Base-by-base conservation (phyloP, 148 eudicot species). In the Arbutus unedo region DNA sequence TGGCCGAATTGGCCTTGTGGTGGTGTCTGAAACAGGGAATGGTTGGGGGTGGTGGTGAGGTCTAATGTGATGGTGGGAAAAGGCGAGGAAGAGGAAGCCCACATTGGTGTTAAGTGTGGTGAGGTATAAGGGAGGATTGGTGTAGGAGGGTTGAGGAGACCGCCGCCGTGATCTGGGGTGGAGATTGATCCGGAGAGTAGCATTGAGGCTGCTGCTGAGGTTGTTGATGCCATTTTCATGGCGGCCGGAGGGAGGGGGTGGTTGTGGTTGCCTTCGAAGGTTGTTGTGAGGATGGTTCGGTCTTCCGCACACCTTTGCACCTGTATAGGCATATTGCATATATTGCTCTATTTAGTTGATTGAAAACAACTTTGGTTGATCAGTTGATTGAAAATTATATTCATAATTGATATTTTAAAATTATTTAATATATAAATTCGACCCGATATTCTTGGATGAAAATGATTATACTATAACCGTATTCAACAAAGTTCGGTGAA, bases 251-350 rank as follows among this genome's bases (percentile, higher is more conserved):
- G 93, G 31, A 92, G 78, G 2, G 95, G 93, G 82, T 92, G 95
- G 84, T 86, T 92, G 89, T 92, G 95, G 54, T 82, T 87, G 45
- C 95, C 95, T 79, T 92, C 95, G 77, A 89, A 92, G 4, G 95
- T 92, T 0, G 95, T 92, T 16, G 88, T 87, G 1, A 92, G 85
- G 73, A 92, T 89, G 64, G 88, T 86, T 51, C 85, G 77, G 70
- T 92, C 95, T 45, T 92, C 95, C 16, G 93, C 95, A 80, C 95
- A 90, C 83, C 95, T 90, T 85, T 92, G 95, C 13, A 92, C 95
- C 95, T 92, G 84, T 23, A 31, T 31, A n/a, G 66, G 25, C 66
- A n/a, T 6, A n/a, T 25, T 25, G 1, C 66, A 60, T 7, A 60
- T 6, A 60, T n/a, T 3, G 25, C 66, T 60, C 3, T 8, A n/a